Conservation (phyloP, 176 grass and related monocot genomes). For the Eragrostis curvula region DNA sequence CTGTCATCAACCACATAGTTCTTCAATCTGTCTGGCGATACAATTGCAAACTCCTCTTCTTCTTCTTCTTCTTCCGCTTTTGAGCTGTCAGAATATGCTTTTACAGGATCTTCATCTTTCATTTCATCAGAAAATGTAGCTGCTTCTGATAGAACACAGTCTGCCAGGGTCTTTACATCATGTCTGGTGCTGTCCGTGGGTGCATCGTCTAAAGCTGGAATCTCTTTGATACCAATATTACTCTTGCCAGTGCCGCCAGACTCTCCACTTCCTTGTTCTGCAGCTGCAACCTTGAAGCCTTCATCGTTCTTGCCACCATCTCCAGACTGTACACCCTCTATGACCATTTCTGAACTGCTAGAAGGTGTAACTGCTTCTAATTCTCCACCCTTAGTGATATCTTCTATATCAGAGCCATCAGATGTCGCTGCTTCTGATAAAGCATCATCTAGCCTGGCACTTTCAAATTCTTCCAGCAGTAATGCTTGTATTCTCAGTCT, state of each 20-base stretch:
- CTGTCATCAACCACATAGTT: slow-evolving; percentile 31
- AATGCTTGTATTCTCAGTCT: slow-evolving; percentile 58
- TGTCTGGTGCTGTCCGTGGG: background rate
- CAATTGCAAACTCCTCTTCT: background rate
- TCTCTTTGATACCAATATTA: background rate
- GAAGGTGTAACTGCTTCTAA: slow-evolving; percentile 24
- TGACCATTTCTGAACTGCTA: slow-evolving; percentile 33
- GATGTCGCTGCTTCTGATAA: slow-evolving; percentile 25
- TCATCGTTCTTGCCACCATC: background rate
- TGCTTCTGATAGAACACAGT: slow-evolving; percentile 38
- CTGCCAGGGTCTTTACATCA: background rate
- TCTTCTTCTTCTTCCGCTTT: slow-evolving; percentile 19
- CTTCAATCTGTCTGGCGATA: background rate
- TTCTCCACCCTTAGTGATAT: slow-evolving; percentile 17
- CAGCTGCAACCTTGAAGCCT: background rate
- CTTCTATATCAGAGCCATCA: slow-evolving; percentile 16
- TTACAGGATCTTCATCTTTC: background rate
- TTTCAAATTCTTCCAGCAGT: slow-evolving; percentile 62
- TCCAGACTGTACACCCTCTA: slow-evolving; percentile 12
- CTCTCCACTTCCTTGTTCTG: background rate
- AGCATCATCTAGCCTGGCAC: slow-evolving; percentile 40
- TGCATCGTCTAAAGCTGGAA: background rate
- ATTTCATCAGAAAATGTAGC: slow-evolving; percentile 3
- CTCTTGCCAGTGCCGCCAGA: background rate
- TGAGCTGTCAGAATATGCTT: slow-evolving; percentile 11